These are phyloP conservation scores for Fusarium devonianum DNA, from an alignment of 2,329 filamentous ascomycete genomes.

Conservation along the genomic window DNA sequence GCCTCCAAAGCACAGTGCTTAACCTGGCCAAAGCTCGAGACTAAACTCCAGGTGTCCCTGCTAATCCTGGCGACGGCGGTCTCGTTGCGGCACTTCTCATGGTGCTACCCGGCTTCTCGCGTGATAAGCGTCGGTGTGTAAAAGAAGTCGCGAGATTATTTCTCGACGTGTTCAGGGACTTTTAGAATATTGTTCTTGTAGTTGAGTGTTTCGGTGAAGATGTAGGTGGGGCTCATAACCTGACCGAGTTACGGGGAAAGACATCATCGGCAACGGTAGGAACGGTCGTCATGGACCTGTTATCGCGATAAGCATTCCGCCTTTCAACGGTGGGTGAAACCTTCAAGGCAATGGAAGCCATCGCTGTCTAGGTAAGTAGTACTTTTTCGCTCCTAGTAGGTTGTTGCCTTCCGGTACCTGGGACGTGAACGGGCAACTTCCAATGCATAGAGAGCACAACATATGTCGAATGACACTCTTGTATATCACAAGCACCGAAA, in stretches of 20 bases:
- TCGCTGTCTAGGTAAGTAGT: too few species aligned
- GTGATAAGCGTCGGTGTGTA: conserved; percentile 11
- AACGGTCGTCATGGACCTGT: conserved; percentile 9
- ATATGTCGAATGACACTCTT: too few species aligned
- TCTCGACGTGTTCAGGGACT: background rate
- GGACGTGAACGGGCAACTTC: too few species aligned
- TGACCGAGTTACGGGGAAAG: conserved; percentile 1
- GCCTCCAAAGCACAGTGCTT: too few species aligned
- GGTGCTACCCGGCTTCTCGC: conserved; percentile 6
- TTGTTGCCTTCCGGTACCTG: too few species aligned
- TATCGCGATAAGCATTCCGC: conserved; percentile 35
- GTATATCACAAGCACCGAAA: too few species aligned
- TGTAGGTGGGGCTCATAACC: conserved; percentile 1
- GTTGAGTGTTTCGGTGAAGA: conserved; percentile 13
- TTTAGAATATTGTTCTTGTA: too few species aligned
- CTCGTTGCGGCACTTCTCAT: conserved; percentile 50
- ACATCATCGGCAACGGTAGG: too few species aligned
- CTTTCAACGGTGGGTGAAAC: background rate
- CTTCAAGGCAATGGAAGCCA: background rate
- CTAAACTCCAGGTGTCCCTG: conserved; percentile 53
- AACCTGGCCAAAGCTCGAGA: too few species aligned
- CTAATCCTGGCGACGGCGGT: conserved; percentile 44
- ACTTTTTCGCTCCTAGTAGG: too few species aligned
- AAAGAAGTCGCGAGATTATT: conserved; percentile 16
- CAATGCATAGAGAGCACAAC: too few species aligned